Evolutionary conservation across 257 asterid species (phyloP), one percentile per base, ranked within the genome.

Genomic region (Datura wrightii): DNA sequence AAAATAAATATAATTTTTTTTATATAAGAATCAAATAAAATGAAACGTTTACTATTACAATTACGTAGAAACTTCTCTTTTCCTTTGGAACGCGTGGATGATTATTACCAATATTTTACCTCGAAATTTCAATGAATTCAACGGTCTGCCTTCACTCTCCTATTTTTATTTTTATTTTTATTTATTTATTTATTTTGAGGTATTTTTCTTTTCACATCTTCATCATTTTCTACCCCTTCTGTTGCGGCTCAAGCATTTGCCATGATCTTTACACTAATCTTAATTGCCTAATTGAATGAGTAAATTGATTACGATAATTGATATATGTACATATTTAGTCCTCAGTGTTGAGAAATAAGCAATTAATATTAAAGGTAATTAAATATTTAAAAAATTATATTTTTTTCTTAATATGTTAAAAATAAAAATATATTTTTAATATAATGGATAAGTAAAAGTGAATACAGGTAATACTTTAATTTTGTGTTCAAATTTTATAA

Each of bases 81-180:
- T 10, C 0, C 62, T 13, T 76, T 11, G 5, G 2, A 76, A 13
- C 81, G 81, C 44, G 60, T 76, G 60, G 81, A 76, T 6, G 80
- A 72, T 5, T 19, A 44, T 48, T 1, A 76, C 13, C 15, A 52
- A 31, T 74, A 10, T 74, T 74, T 74, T 19, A 11, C 84, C 84
- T 81, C 84, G 78, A 81, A 81, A 81, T 81, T 81, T 44, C 56
- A 52, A 31, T 78, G n/a, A 78, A 78, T 52, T 78, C 46, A 52
- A 78, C 82, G 63, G 63, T 31, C 31, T 31, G 19, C 41, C 31
- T 78, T 76, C 41, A 13, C 44, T 76, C 84, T 60, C 76, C 39
- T 80, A 8, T 2, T 59, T 53, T 37, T 3, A n/a, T n/a, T n/a
- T n/a, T n/a, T n/a, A n/a, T n/a, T n/a, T n/a, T n/a, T n/a, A n/a